A percentile compares a stretch with the other conserved stretches of the same genome.
phyloP scores from a whole-genome alignment of 352 stramenopile species.

The Phytophthora meadii region DNA sequence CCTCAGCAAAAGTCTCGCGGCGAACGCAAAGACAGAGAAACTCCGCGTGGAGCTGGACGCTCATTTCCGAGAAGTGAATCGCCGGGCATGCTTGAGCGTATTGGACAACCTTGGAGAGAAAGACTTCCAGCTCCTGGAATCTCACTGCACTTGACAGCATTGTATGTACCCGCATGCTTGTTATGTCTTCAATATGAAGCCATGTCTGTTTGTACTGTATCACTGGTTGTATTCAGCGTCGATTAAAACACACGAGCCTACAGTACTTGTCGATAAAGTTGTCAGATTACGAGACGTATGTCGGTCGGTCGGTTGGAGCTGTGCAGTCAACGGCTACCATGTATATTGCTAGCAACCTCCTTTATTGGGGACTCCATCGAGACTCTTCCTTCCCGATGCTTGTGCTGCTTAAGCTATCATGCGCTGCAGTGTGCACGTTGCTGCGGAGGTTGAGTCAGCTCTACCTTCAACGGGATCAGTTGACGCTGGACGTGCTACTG shows the following conservation, averaged over 20 bases:
- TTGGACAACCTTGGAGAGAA: constrained; percentile 62
- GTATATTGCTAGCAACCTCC: too few relatives aligned
- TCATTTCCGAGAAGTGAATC: constrained; percentile 79
- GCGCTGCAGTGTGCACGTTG: too few relatives aligned
- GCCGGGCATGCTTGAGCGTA: constrained; percentile 62
- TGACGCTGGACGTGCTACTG: constrained; percentile 8
- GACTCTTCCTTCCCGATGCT: too few relatives aligned
- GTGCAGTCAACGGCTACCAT: too few relatives aligned
- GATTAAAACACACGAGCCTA: constrained; percentile 2
- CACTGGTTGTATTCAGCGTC: not conserved
- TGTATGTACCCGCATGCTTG: not conserved
- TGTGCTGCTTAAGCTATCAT: too few relatives aligned
- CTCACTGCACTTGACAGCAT: constrained; percentile 8
- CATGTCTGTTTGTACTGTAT: not conserved
- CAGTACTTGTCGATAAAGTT: too few relatives aligned
- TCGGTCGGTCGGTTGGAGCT: constrained; percentile 4
- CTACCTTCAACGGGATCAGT: constrained; percentile 15
- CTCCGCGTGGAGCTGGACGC: constrained; percentile 63
- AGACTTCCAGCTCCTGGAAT: constrained; percentile 34
- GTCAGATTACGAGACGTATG: constrained; percentile 10
- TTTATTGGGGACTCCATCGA: too few relatives aligned
- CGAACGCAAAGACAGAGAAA: constrained; percentile 72
- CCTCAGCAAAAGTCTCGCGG: constrained; percentile 80
- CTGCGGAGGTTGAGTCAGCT: not conserved
- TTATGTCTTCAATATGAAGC: constrained; percentile 21